Evolutionary conservation across 2,329 filamentous ascomycete species (phyloP).

Genomic region (Trichoderma sp.): DNA sequence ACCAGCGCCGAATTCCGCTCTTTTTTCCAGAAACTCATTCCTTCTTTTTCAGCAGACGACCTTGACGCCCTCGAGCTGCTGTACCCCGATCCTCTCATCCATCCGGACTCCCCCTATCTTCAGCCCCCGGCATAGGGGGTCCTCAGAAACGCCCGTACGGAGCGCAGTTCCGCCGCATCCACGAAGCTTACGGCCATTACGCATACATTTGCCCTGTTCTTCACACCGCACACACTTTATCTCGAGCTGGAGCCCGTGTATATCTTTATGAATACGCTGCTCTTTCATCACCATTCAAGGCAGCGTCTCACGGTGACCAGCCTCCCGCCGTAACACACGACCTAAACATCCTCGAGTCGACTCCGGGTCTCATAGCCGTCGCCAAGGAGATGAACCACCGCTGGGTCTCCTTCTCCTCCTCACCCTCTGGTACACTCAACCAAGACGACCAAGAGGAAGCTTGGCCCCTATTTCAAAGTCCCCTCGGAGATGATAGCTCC

Average conservation of each 20-base stretch:
- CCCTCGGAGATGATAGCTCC: constrained; percentile 33
- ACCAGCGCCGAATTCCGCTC: constrained; percentile 53
- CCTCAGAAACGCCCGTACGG: constrained; percentile 40
- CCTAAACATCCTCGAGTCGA: constrained; percentile 34
- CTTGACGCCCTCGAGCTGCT: constrained; percentile 56
- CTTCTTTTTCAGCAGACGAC: constrained; percentile 53
- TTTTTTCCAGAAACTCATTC: constrained; percentile 65
- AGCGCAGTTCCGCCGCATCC: constrained; percentile 57
- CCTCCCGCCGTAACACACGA: constrained; percentile 47
- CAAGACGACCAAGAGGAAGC: constrained; percentile 21
- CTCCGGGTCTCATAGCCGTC: constrained; percentile 41
- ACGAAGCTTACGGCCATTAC: constrained; percentile 64
- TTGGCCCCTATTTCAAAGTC: constrained; percentile 49
- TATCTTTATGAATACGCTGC: constrained; percentile 64
- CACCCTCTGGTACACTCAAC: constrained; percentile 28
- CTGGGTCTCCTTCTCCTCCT: constrained; percentile 43
- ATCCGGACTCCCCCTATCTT: constrained; percentile 43
- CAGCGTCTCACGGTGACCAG: constrained; percentile 53
- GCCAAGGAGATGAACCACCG: constrained; percentile 46
- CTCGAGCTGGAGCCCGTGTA: constrained; percentile 37
- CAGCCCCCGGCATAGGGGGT: constrained; percentile 34
- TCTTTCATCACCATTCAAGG: constrained; percentile 38
- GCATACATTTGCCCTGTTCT: constrained; percentile 66
- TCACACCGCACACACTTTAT: constrained; percentile 53
- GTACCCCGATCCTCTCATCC: constrained; percentile 60